Conservation (phyloP, 306 rosid species). For the Cucurbita moschata region DNA sequence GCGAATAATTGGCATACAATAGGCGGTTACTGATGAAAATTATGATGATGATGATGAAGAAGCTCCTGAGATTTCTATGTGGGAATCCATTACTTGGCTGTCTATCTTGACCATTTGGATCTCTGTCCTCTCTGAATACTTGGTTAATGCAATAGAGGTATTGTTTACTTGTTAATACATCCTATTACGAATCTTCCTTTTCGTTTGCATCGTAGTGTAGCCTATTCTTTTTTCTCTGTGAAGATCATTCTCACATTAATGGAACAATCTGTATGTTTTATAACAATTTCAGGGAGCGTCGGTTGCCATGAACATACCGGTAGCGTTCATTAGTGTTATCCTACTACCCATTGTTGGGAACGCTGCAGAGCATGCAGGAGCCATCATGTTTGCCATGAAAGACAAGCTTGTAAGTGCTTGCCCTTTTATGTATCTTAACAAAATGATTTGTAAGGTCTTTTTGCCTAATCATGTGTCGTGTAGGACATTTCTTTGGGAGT, state of each 20-base stretch:
- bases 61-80: constrained; percentile 53
- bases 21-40: constrained; percentile 26
- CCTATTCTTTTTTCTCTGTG: background rate
- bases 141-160: constrained; percentile 71
- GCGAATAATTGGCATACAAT: constrained; percentile 10
- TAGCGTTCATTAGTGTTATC: constrained; percentile 54
- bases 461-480: background rate
- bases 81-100: constrained; percentile 77
- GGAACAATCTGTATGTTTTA: background rate
- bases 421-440: background rate
- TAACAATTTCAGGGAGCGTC: constrained; percentile 49
- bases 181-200: background rate
- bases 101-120: constrained; percentile 54
- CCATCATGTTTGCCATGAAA: constrained; percentile 57
- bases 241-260: background rate
- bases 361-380: constrained; percentile 60
- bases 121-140: constrained; percentile 61
- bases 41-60: constrained; percentile 39
- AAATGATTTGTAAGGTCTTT: background rate
- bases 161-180: background rate
- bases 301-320: constrained; percentile 30
- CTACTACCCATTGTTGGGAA: constrained; percentile 56
- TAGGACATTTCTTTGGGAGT: constrained; percentile 83
- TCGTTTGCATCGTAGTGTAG: background rate
- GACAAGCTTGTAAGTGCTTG: constrained; percentile 50